These are phyloP conservation scores for Scopulariopsis brevicaulis DNA, from an alignment of 2,329 filamentous ascomycete species.

Conservation along the genomic window DNA sequence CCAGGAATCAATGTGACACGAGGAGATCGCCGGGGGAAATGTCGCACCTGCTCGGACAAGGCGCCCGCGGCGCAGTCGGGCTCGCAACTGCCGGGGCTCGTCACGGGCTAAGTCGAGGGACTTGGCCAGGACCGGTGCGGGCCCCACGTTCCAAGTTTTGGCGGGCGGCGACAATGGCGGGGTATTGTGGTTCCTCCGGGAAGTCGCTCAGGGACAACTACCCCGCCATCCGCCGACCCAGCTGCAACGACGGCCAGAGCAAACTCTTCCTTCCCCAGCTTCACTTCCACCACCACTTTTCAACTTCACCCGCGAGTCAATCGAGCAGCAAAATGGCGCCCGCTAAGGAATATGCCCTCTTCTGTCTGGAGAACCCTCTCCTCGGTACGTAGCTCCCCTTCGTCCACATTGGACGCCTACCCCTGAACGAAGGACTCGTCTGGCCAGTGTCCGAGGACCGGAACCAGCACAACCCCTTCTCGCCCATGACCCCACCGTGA, in stretches of 20 bases:
- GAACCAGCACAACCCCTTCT: neutral
- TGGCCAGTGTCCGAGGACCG: neutral
- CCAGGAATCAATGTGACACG: neutral
- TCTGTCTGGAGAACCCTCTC: conserved; percentile 95
- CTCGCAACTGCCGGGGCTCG: neutral
- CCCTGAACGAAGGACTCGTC: neutral
- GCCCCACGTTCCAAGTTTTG: neutral
- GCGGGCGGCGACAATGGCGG: neutral
- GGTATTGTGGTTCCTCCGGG: neutral
- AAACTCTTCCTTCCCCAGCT: neutral
- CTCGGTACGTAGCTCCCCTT: conserved; percentile 52
- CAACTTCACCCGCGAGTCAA: neutral
- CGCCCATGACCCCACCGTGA: neutral
- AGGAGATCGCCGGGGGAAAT: neutral
- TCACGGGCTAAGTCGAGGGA: neutral
- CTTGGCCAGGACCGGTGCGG: neutral
- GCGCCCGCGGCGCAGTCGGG: neutral
- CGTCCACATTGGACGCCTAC: neutral
- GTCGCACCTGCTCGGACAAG: neutral
- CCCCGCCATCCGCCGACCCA: neutral
- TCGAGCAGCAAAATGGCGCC: conserved; percentile 50
- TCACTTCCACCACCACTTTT: neutral
- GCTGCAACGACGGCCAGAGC: neutral
- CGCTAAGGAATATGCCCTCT: conserved; percentile 71
- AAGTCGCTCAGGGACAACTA: neutral